A percentile compares a stretch with the other conserved stretches of the same genome.
Evolutionary conservation across 352 stramenopile species (phyloP).

Genomic region (Globisporangium ultimum): DNA sequence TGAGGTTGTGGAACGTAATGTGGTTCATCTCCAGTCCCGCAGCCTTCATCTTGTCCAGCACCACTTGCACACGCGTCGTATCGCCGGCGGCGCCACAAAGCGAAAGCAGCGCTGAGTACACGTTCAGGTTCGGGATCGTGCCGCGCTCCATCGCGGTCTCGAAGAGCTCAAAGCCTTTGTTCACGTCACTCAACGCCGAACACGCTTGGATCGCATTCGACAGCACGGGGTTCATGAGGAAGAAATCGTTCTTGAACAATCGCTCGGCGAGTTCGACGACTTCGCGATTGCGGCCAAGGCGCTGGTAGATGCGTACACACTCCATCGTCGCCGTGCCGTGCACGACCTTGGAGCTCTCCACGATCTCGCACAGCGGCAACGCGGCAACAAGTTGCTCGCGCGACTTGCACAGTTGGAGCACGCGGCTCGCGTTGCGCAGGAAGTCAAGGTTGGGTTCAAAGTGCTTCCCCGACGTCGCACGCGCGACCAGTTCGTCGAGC

Average conservation of each 20-base stretch:
- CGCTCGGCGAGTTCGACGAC: slow-evolving; percentile 44
- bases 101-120: slow-evolving; percentile 61
- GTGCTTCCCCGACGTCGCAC: slow-evolving; percentile 18
- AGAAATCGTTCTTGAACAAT: slow-evolving; percentile 60
- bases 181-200: slow-evolving; percentile 35
- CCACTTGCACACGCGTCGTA: slow-evolving; percentile 35
- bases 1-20: slow-evolving; percentile 69
- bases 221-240: slow-evolving; percentile 61
- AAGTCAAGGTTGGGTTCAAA: slow-evolving; percentile 50
- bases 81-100: slow-evolving; percentile 46
- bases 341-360: slow-evolving; percentile 28
- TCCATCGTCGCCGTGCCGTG: slow-evolving; percentile 50
- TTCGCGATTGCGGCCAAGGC: slow-evolving; percentile 41
- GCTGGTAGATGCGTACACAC: slow-evolving; percentile 63
- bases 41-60: slow-evolving; percentile 56
- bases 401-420: slow-evolving; percentile 51
- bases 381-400: slow-evolving; percentile 49
- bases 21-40: slow-evolving; percentile 58
- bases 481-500: slow-evolving; percentile 37
- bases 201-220: slow-evolving; percentile 59
- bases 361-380: slow-evolving; percentile 53
- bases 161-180: slow-evolving; percentile 63
- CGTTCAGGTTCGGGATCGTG: slow-evolving; percentile 63
- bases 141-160: slow-evolving; percentile 43
- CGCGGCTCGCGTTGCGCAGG: slow-evolving; percentile 30